phyloP scores from a whole-genome alignment of 306 rosid species.

The Morella rubra region DNA sequence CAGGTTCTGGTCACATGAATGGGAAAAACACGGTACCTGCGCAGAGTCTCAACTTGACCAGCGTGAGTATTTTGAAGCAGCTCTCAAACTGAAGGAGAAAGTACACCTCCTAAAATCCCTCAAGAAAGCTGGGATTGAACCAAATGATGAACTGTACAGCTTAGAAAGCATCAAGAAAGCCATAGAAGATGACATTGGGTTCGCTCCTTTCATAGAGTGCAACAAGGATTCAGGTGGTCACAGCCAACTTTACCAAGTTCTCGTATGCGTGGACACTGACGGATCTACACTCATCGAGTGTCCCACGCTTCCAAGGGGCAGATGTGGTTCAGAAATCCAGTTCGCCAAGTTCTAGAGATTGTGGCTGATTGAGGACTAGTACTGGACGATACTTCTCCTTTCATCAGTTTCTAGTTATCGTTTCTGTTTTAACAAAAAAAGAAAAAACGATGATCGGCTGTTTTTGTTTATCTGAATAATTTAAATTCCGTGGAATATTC shows the following conservation, averaged over 20 bases:
- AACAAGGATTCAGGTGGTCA: conserved; percentile 45
- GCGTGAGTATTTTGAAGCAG: conserved; percentile 58
- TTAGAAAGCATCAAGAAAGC: conserved; percentile 40
- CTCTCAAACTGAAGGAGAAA: conserved; percentile 59
- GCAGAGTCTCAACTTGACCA: conserved; percentile 67
- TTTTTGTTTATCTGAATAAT: not conserved
- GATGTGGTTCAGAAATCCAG: conserved; percentile 47
- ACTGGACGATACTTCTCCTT: not conserved
- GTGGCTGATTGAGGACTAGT: not conserved
- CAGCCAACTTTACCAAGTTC: conserved; percentile 56
- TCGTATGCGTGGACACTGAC: conserved; percentile 65
- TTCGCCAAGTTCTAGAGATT: conserved; percentile 37
- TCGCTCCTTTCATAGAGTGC: conserved; percentile 58
- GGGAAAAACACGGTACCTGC: conserved; percentile 94
- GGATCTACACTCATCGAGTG: conserved; percentile 56
- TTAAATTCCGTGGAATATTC: not conserved
- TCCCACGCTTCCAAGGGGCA: conserved; percentile 44
- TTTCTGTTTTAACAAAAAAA: not conserved
- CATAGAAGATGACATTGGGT: conserved; percentile 48
- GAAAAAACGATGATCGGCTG: not conserved
- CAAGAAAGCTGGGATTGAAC: conserved; percentile 51
- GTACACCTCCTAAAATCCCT: conserved; percentile 55
- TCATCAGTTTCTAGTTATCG: not conserved
- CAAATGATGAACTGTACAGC: conserved; percentile 61
- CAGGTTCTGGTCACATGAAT: conserved; percentile 87